Conservation (phyloP, 2,329 filamentous ascomycete species). For the Calonectria hawksworthii region DNA sequence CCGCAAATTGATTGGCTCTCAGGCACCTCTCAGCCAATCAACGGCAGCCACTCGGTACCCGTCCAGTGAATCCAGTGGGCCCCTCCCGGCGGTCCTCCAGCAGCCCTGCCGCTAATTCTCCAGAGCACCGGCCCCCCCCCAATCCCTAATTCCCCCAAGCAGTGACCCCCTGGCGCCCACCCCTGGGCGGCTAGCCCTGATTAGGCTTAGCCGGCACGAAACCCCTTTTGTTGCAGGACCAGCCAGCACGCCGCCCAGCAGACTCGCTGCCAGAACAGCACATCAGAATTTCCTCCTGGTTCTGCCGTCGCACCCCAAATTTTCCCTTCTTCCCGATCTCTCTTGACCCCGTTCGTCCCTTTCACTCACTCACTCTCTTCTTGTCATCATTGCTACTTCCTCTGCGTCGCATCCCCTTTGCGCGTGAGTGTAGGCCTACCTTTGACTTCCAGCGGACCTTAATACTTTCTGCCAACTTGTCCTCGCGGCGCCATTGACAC, state of each 20-base stretch:
- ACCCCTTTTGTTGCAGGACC: constrained; percentile 51
- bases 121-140: constrained; percentile 38
- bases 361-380: constrained; percentile 43
- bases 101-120: constrained; percentile 48
- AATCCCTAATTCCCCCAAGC: constrained; percentile 22
- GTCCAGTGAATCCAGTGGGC: constrained; percentile 23
- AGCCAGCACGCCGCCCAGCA: constrained; percentile 44
- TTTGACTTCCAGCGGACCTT: constrained; percentile 38
- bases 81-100: constrained; percentile 31
- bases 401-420: constrained; percentile 44
- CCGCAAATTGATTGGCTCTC: constrained; percentile 41
- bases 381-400: constrained; percentile 56
- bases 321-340: constrained; percentile 44
- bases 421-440: constrained; percentile 45
- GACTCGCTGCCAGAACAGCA: constrained; percentile 48
- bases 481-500: constrained; percentile 51
- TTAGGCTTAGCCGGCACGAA: constrained; percentile 45
- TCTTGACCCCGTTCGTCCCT: constrained; percentile 40
- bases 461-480: constrained; percentile 46
- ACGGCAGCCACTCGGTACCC: constrained; percentile 19
- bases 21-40: constrained; percentile 39
- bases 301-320: constrained; percentile 48
- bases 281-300: constrained; percentile 51
- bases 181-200: constrained; percentile 38
- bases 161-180: constrained; percentile 33